These are phyloP conservation scores for Neoboletus brunneissimus DNA, from an alignment of 768 basidiomycete species.

Conservation along the genomic window DNA sequence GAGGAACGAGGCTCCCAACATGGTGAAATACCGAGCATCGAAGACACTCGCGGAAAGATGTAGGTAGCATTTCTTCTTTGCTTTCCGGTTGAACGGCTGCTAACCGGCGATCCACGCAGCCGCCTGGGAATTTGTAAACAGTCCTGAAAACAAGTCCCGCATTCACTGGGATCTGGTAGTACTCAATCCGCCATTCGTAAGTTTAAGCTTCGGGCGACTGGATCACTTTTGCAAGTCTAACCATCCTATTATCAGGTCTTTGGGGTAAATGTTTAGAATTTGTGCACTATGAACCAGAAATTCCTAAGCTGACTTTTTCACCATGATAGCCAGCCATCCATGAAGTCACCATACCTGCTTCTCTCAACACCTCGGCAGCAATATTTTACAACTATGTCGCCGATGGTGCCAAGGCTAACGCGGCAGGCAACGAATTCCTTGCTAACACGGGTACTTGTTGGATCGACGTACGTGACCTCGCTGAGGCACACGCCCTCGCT, in stretches of 20 bases:
- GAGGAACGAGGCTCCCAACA: constrained; percentile 32
- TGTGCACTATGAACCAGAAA: background rate
- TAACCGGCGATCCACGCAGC: constrained; percentile 24
- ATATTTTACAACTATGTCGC: constrained; percentile 36
- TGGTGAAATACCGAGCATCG: constrained; percentile 52
- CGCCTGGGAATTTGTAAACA: constrained; percentile 47
- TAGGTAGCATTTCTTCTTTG: constrained; percentile 11
- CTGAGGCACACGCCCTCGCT: constrained; percentile 50
- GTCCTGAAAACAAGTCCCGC: constrained; percentile 27
- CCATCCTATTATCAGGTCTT: constrained; percentile 20
- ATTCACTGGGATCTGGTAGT: constrained; percentile 40
- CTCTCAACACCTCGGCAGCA: constrained; percentile 41
- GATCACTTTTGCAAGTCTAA: background rate
- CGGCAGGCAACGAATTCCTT: constrained; percentile 25
- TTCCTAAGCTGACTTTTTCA: background rate
- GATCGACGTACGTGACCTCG: constrained; percentile 57
- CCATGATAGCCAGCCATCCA: constrained; percentile 42
- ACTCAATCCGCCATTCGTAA: constrained; percentile 40
- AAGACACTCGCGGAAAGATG: constrained; percentile 67
- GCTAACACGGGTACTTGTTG: constrained; percentile 31
- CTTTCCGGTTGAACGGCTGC: background rate
- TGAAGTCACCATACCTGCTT: constrained; percentile 32
- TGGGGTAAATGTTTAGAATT: constrained; percentile 19
- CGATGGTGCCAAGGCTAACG: constrained; percentile 15
- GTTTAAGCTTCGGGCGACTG: background rate